Evolutionary conservation across 805 yeast genomes (phyloP).

Genomic region (Wickerhamiella slavikovae): DNA sequence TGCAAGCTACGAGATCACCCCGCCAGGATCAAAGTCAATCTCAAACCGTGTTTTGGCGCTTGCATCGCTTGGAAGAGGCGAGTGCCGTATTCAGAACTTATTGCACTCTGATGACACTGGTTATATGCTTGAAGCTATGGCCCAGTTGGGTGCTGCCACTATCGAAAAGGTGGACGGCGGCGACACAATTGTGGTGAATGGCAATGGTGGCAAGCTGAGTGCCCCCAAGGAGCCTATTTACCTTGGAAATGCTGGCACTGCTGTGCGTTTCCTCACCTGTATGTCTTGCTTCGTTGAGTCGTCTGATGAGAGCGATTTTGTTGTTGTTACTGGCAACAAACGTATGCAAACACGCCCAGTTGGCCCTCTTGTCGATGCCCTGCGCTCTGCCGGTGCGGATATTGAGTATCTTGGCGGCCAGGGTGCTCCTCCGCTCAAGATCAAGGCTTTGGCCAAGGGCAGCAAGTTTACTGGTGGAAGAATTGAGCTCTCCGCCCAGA

Average conservation of each 20-base stretch:
- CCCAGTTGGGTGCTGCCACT: conserved; percentile 59
- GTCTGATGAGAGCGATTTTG: conserved; percentile 21
- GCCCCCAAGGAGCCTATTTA: conserved; percentile 53
- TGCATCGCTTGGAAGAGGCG: conserved; percentile 81
- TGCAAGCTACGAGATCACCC: conserved; percentile 31
- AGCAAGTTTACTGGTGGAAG: conserved; percentile 69
- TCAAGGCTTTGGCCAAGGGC: conserved; percentile 29
- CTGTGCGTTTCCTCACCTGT: conserved; percentile 82
- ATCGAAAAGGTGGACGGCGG: conserved; percentile 76
- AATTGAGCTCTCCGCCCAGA: conserved; percentile 85
- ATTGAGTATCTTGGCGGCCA: conserved; percentile 48
- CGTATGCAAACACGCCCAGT: conserved; percentile 97
- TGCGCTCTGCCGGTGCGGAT: conserved; percentile 56
- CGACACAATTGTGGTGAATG: conserved; percentile 64
- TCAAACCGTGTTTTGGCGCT: conserved; percentile 84
- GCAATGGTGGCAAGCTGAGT: conserved; percentile 51
- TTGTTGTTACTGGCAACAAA: conserved; percentile 75
- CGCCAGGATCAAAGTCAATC: conserved; percentile 95
- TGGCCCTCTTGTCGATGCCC: conserved; percentile 87
- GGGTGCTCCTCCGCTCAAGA: conserved; percentile 73
- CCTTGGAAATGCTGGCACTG: conserved; percentile 96
- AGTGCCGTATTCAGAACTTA: conserved; percentile 63
- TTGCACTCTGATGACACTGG: conserved; percentile 93
- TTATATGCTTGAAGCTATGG: conserved; percentile 78
- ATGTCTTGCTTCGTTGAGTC: conserved; percentile 69